Base-by-base conservation (phyloP, 2,329 filamentous ascomycete genomes). In the Aphanoascus verrucosus region DNA sequence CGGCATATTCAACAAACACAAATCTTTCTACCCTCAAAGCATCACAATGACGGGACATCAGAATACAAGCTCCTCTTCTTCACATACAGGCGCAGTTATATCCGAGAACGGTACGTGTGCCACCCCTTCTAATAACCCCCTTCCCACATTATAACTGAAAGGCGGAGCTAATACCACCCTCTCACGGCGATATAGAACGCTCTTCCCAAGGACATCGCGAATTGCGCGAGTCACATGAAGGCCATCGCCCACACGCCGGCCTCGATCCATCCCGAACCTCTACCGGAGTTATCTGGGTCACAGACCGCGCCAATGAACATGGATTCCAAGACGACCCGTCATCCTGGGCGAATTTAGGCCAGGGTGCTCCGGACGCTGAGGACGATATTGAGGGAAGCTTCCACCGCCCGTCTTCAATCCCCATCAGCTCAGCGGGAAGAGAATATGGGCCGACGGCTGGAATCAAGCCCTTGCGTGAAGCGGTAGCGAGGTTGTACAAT, bases 371-470 rank as follows among this genome's bases (percentile, higher is more conserved):
- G 42, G 89, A 96, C 69, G 91, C 94, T 57, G 91, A 95, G 62
- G 88, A 94, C 60, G 88, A 93, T 59, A 96, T 96, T 63, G 80
- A 84, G 63, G 88, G 90, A 55, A 93, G 86, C 72, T 96, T 96
- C 68, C 77, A 84, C 62, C 82, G 91, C 14, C 91, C 91, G 5
- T 80, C 81, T 49, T 79, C 77, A 42, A 87, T 96, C 62, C 82
- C 93, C 61, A 80, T 96, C 63, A 83, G 80, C 60, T 80, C 88
- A 63, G 82, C 82, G 57, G 85, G 86, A 40, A 78, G 90, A 65
- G 91, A 97, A 71, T 97, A 97, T 70, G 86, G 88, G 37, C 91
- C 91, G 31, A 96, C 90, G 4, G 89, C 91, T 38, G 91, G 91
- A 64, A 97, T 96, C 76, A 91, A 88, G 74, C 84, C 88, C 23